These are phyloP conservation scores for Acer yangbiense DNA, from an alignment of 345 rosid species.

Conservation along the genomic window DNA sequence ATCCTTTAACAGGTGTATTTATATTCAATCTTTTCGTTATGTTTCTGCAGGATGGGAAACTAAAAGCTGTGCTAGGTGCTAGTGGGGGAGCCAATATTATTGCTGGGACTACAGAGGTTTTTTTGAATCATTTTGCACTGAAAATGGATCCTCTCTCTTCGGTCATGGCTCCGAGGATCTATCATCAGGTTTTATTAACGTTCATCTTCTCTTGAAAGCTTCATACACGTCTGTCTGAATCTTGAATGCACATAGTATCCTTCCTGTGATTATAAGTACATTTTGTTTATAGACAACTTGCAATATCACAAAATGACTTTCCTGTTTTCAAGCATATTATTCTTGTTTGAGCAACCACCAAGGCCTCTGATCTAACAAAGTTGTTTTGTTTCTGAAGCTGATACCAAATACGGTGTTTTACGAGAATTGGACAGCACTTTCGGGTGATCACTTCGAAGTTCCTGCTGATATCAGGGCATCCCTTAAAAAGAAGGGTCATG, in stretches of 20 bases:
- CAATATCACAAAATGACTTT: neutral
- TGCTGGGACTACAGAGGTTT: conserved; percentile 53
- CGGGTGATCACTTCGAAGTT: conserved; percentile 51
- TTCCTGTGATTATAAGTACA: too few species aligned
- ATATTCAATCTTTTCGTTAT: neutral
- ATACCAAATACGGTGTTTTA: conserved; percentile 46
- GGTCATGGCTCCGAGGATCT: conserved; percentile 59
- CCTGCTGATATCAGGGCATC: conserved; percentile 36
- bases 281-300: too few species aligned
- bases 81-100: conserved; percentile 67
- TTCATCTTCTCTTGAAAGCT: neutral
- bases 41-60: conserved; percentile 42
- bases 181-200: conserved; percentile 51
- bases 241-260: too few species aligned
- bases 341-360: neutral
- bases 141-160: conserved; percentile 63
- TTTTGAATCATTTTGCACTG: conserved; percentile 50
- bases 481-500: conserved; percentile 54
- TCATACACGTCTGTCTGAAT: too few species aligned
- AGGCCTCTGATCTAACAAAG: neutral
- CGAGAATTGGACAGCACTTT: conserved; percentile 64
- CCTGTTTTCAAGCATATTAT: neutral
- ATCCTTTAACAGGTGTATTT: neutral
- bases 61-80: conserved; percentile 60
- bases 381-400: conserved; percentile 31